A percentile compares a stretch with the other conserved stretches of the same genome.
Evolutionary conservation across 2,329 filamentous ascomycete genomes (phyloP).

Genomic region (Botrytis sinoallii): DNA sequence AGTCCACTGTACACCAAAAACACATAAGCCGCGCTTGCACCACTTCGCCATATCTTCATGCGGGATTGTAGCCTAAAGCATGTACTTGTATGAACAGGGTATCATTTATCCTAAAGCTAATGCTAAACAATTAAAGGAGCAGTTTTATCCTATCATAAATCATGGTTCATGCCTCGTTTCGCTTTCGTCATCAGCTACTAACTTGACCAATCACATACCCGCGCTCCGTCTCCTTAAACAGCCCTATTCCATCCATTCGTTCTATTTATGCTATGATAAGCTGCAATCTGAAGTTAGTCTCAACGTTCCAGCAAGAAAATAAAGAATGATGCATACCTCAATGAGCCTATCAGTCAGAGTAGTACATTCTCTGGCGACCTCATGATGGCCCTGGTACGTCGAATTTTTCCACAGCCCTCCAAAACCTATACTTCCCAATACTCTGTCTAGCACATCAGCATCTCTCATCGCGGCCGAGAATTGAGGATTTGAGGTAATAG

Average conservation of each 20-base stretch:
- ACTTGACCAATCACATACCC: not conserved
- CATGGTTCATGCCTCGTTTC: conserved; percentile 11
- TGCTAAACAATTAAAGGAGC: not conserved
- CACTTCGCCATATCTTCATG: not conserved
- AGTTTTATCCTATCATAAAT: conserved; percentile 16
- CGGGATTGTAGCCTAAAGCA: not conserved
- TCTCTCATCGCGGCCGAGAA: conserved; percentile 50
- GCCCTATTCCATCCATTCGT: not conserved
- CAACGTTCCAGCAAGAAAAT: not conserved
- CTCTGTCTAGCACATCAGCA: conserved; percentile 48
- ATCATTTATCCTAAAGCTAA: conserved; percentile 18
- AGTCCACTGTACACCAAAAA: not conserved
- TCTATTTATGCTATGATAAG: conserved; percentile 23
- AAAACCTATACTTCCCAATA: conserved; percentile 60
- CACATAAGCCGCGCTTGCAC: not conserved
- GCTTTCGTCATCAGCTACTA: not conserved
- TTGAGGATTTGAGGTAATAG: conserved; percentile 52
- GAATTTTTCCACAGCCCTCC: conserved; percentile 55
- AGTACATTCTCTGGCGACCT: conserved; percentile 37
- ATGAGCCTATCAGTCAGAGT: conserved; percentile 34
- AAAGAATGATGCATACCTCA: conserved; percentile 29
- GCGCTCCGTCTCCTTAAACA: not conserved
- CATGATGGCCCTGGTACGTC: conserved; percentile 35
- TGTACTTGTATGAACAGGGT: conserved; percentile 14
- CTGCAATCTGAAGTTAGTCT: conserved; percentile 12